phyloP scores from a whole-genome alignment of 1,139 yeast species.

The Casaregolazyma lundiana region DNA sequence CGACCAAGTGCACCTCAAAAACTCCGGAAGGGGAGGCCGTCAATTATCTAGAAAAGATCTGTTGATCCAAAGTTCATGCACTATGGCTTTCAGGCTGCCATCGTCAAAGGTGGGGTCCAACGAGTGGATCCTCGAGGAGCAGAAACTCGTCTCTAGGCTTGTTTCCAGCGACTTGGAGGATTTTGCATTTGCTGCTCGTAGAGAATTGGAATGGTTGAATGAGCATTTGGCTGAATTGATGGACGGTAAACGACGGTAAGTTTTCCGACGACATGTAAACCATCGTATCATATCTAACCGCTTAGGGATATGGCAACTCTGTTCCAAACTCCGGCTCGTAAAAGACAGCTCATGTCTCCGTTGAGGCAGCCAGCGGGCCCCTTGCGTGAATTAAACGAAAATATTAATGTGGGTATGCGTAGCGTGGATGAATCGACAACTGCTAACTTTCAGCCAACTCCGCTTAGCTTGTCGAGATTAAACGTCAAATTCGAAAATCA shows the following conservation, averaged over 20 bases:
- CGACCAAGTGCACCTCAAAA: too few relatives aligned
- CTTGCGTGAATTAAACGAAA: slow-evolving; percentile 3
- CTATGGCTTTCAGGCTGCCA: slow-evolving; percentile 9
- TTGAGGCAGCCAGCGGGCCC: slow-evolving; percentile 20
- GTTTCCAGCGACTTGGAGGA: slow-evolving; percentile 36
- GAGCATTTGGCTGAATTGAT: slow-evolving; percentile 32
- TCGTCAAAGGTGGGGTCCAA: slow-evolving; percentile 35
- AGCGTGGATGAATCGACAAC: background rate
- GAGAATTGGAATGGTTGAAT: slow-evolving; percentile 40
- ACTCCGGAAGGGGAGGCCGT: background rate
- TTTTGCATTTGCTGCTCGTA: slow-evolving; percentile 36
- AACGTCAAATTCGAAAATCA: slow-evolving; percentile 4
- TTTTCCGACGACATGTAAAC: background rate
- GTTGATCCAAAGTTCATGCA: background rate
- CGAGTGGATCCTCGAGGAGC: slow-evolving; percentile 44
- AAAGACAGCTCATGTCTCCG: slow-evolving; percentile 32
- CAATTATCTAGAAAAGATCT: background rate
- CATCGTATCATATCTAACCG: background rate
- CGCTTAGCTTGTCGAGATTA: background rate
- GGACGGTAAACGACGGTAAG: slow-evolving; percentile 17
- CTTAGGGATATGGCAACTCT: slow-evolving; percentile 24
- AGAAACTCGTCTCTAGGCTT: slow-evolving; percentile 30
- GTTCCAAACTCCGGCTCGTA: slow-evolving; percentile 34
- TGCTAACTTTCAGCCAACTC: slow-evolving; percentile 4
- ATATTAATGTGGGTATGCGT: slow-evolving; percentile 6